Evolutionary conservation across 177 flowering plant genomes (phyloP).

Genomic region (Vitis hybrid): DNA sequence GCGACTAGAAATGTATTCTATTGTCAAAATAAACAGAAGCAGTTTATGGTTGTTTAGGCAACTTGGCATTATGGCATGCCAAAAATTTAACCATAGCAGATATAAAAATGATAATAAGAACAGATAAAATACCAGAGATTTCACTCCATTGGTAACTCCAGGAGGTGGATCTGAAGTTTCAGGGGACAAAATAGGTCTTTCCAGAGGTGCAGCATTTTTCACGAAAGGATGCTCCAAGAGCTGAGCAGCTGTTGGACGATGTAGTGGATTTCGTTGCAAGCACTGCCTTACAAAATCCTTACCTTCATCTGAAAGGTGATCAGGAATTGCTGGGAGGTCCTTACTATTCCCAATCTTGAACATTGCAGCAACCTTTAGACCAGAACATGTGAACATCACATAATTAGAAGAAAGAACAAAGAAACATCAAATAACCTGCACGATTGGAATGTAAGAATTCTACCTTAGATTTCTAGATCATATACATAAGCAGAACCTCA

Average conservation of each 20-base stretch:
- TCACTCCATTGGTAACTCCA: conserved; percentile 26
- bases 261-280: conserved; percentile 69
- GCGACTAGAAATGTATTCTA: neutral
- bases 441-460: neutral
- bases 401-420: neutral
- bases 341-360: conserved; percentile 89
- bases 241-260: conserved; percentile 72
- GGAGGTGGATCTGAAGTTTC: conserved; percentile 32
- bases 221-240: conserved; percentile 82
- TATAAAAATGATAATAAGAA: neutral
- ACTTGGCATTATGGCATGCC: neutral
- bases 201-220: conserved; percentile 44
- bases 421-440: neutral
- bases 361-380: conserved; percentile 74
- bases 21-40: too few species aligned
- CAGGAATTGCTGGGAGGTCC: conserved; percentile 82
- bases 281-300: conserved; percentile 72
- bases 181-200: conserved; percentile 23
- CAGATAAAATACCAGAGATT: conserved; percentile 30
- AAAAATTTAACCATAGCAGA: neutral
- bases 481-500: neutral
- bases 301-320: conserved; percentile 75
- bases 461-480: neutral
- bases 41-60: neutral
- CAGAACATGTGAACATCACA: conserved; percentile 19